Percentiles rank a stretch among this genome's conserved stretches.
phyloP scores from a whole-genome alignment of 805 yeast species.

The Metschnikowia rubicola region DNA sequence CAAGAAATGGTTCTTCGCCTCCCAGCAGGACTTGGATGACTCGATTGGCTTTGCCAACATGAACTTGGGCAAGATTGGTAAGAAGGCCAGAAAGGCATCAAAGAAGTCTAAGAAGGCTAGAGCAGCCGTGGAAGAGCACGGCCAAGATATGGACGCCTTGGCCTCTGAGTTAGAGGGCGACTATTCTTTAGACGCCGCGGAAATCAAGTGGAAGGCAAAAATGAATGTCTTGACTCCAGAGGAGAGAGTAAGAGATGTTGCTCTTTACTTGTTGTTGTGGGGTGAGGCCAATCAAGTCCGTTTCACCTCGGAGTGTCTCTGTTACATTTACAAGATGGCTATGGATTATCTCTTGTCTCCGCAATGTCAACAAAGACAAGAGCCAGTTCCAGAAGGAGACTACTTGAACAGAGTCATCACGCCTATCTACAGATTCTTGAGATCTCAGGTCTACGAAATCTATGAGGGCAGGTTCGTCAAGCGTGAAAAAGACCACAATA shows the following conservation, averaged over 20 bases:
- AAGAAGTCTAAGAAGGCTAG: slow-evolving; percentile 77
- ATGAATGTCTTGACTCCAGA: slow-evolving; percentile 71
- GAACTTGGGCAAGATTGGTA: slow-evolving; percentile 70
- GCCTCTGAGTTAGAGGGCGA: slow-evolving; percentile 78
- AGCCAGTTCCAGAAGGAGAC: slow-evolving; percentile 86
- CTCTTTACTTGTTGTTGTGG: slow-evolving; percentile 75
- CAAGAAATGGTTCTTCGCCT: slow-evolving; percentile 86
- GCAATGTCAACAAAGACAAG: slow-evolving; percentile 82
- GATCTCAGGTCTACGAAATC: slow-evolving; percentile 79
- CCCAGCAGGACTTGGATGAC: slow-evolving; percentile 83
- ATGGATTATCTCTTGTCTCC: slow-evolving; percentile 85
- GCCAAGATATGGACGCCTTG: slow-evolving; percentile 56
- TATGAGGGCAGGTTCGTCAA: slow-evolving; percentile 78
- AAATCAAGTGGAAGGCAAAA: slow-evolving; percentile 81
- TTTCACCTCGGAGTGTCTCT: slow-evolving; percentile 76
- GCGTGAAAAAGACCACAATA: slow-evolving; percentile 81
- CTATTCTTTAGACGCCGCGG: slow-evolving; percentile 77
- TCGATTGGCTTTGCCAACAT: slow-evolving; percentile 80
- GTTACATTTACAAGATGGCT: slow-evolving; percentile 95
- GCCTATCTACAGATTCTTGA: slow-evolving; percentile 77
- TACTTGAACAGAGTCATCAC: slow-evolving; percentile 88
- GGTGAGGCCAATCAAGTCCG: slow-evolving; percentile 94
- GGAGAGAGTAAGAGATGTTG: slow-evolving; percentile 75
- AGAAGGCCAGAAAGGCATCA: slow-evolving; percentile 77
- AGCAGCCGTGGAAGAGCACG: slow-evolving; percentile 63